Percentiles rank a stretch among this genome's conserved stretches.
Evolutionary conservation across 805 yeast species (phyloP).

Genomic region (Saccharomycopsis sp.): DNA sequence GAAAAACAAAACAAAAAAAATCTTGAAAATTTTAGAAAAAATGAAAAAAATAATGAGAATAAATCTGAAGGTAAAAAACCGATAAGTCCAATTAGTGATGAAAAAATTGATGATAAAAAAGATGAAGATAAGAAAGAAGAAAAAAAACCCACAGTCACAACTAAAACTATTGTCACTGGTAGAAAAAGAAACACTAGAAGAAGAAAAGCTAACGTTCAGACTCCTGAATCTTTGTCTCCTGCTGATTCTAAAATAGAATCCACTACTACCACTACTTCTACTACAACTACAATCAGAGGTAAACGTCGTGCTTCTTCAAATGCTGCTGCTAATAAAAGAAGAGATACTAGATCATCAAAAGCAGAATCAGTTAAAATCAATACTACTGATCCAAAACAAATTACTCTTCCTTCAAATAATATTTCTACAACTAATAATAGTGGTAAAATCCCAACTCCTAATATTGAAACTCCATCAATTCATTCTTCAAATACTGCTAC

Average conservation of each 20-base stretch:
- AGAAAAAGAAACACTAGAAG: conserved; percentile 21
- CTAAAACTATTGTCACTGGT: conserved; percentile 16
- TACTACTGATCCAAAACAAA: neutral
- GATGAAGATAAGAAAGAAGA: conserved; percentile 14
- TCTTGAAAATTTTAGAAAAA: conserved; percentile 36
- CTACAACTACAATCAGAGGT: neutral
- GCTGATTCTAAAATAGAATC: conserved; percentile 3
- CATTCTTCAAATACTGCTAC: neutral
- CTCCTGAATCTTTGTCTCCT: conserved; percentile 11
- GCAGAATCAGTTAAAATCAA: conserved; percentile 20
- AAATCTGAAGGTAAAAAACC: conserved; percentile 16
- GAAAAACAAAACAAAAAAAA: conserved; percentile 70
- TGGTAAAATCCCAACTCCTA: neutral
- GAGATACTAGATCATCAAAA: conserved; percentile 11
- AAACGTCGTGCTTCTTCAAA: conserved; percentile 3
- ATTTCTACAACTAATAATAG: neutral
- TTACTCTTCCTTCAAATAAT: neutral
- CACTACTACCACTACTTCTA: neutral
- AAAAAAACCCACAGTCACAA: conserved; percentile 10
- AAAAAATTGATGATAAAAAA: conserved; percentile 16
- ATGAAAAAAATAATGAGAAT: conserved; percentile 36
- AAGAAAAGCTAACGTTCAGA: conserved; percentile 17
- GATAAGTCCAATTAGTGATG: too few species aligned
- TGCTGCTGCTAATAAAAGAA: conserved; percentile 1
- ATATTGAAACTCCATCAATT: neutral